These are phyloP conservation scores for Symbiodinium natans DNA, from an alignment of 73 alveolate genomes.

Conservation along the genomic window DNA sequence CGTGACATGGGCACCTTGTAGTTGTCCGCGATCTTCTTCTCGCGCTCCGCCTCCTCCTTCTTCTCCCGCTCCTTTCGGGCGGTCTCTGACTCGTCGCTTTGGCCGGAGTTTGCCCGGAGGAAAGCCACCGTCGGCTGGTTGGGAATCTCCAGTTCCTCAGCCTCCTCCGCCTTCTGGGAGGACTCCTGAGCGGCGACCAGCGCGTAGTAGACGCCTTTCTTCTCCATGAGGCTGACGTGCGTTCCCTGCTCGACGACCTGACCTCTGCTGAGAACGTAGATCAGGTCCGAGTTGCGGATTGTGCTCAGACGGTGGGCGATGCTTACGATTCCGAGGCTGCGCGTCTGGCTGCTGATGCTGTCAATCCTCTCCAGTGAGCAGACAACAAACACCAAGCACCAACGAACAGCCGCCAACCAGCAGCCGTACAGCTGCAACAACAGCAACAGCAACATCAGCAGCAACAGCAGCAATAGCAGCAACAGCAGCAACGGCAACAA, in stretches of 20 bases:
- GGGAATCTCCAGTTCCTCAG: background rate
- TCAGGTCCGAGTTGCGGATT: conserved; percentile 84
- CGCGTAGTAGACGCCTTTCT: conserved; percentile 68
- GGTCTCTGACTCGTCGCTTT: conserved; percentile 57
- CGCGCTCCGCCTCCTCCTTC: conserved; percentile 69
- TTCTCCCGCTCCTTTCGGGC: background rate
- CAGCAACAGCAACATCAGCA: no score
- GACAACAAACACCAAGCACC: no score
- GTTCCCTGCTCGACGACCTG: no score
- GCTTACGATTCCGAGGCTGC: conserved; percentile 10
- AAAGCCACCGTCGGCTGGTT: conserved; percentile 8
- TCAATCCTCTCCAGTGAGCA: background rate
- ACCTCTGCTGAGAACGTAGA: conserved; percentile 64
- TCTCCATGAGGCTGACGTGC: conserved; percentile 2
- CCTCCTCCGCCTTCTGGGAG: conserved; percentile 20
- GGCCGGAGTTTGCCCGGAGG: background rate
- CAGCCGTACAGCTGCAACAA: no score
- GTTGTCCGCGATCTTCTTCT: conserved; percentile 33
- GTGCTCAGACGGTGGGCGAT: conserved; percentile 95
- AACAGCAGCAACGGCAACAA: no score
- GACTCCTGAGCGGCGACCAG: conserved; percentile 74
- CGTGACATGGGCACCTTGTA: conserved; percentile 73
- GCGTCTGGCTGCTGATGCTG: conserved; percentile 23
- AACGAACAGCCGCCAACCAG: no score
- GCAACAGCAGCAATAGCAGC: no score